Percentiles rank a stretch among this genome's conserved stretches.
Evolutionary conservation across 441 rosid genomes (phyloP).

Genomic region (Jatropha multifida): DNA sequence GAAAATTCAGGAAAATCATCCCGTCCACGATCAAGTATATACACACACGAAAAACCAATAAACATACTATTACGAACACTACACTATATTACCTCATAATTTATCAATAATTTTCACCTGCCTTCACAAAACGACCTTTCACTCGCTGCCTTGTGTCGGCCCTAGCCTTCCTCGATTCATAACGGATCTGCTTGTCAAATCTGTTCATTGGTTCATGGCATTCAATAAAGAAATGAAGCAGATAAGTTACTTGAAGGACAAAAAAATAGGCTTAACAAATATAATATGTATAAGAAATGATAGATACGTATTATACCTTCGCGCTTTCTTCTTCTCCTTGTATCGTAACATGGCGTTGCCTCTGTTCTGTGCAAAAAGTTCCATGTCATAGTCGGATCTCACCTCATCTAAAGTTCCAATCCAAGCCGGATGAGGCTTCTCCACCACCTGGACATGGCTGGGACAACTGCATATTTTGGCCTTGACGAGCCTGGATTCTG

Average conservation of each 20-base stretch:
- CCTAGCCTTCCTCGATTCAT: slow-evolving; percentile 47
- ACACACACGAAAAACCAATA: not conserved
- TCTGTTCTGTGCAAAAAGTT: slow-evolving; percentile 37
- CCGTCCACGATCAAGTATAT: not conserved
- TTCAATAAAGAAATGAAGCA: not conserved
- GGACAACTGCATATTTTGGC: slow-evolving; percentile 12
- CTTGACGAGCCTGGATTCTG: slow-evolving; percentile 19
- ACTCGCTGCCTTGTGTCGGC: slow-evolving; percentile 47
- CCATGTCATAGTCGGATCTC: slow-evolving; percentile 25
- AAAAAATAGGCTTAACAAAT: not conserved
- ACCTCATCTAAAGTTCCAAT: slow-evolving; percentile 11
- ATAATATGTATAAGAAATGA: not conserved
- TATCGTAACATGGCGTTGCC: slow-evolving; percentile 48
- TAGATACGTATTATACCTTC: slow-evolving; percentile 28
- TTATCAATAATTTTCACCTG: slow-evolving; percentile 27
- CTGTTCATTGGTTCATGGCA: slow-evolving; percentile 21
- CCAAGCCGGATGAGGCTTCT: slow-evolving; percentile 9
- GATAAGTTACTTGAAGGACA: not conserved
- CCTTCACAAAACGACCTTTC: slow-evolving; percentile 52
- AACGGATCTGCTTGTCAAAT: slow-evolving; percentile 36
- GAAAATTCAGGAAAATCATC: not conserved
- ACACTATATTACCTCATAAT: not conserved
- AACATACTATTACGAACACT: not conserved
- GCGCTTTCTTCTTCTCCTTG: slow-evolving; percentile 52
- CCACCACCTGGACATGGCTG: slow-evolving; percentile 14